Evolutionary conservation across 2,329 filamentous ascomycete genomes (phyloP).

Genomic region (Ascochyta lentis): DNA sequence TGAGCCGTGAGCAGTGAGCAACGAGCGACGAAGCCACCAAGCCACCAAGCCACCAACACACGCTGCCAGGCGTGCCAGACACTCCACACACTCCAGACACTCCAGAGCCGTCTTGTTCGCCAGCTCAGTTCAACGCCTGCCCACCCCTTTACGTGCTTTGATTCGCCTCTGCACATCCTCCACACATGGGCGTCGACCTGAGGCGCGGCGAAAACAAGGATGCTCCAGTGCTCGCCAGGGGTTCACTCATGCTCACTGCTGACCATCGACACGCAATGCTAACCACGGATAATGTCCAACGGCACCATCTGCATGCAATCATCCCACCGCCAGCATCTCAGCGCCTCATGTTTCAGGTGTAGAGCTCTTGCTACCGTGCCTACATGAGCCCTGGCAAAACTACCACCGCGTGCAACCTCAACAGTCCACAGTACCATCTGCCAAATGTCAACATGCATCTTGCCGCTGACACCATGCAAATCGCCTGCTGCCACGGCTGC

Average conservation of each 20-base stretch:
- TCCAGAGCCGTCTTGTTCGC: neutral
- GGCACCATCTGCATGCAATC: slow-evolving; percentile 4
- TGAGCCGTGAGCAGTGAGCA: no score
- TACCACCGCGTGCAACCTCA: slow-evolving; percentile 9
- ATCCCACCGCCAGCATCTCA: slow-evolving; percentile 6
- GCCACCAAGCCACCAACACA: neutral
- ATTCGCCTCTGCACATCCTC: slow-evolving; percentile 5
- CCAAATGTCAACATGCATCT: slow-evolving; percentile 10
- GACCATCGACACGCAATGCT: slow-evolving; percentile 3
- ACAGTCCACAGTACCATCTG: slow-evolving; percentile 8
- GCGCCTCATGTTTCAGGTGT: slow-evolving; percentile 18
- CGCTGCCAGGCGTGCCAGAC: neutral
- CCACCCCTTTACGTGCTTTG: neutral
- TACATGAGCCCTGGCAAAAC: slow-evolving; percentile 1
- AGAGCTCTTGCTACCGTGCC: slow-evolving; percentile 10
- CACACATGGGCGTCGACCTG: slow-evolving; percentile 1
- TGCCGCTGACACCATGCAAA: slow-evolving; percentile 16
- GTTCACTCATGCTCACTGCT: slow-evolving; percentile 2
- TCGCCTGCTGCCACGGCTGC: slow-evolving; percentile 1
- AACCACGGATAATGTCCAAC: slow-evolving; percentile 5
- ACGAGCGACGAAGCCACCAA: slow-evolving; percentile 3
- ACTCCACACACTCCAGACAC: no score
- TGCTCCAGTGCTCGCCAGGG: slow-evolving; percentile 1
- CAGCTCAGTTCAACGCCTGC: neutral
- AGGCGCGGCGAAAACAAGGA: slow-evolving; percentile 4